Conservation (phyloP, 2,329 filamentous ascomycete genomes). For the Sclerotinia glacialis region DNA sequence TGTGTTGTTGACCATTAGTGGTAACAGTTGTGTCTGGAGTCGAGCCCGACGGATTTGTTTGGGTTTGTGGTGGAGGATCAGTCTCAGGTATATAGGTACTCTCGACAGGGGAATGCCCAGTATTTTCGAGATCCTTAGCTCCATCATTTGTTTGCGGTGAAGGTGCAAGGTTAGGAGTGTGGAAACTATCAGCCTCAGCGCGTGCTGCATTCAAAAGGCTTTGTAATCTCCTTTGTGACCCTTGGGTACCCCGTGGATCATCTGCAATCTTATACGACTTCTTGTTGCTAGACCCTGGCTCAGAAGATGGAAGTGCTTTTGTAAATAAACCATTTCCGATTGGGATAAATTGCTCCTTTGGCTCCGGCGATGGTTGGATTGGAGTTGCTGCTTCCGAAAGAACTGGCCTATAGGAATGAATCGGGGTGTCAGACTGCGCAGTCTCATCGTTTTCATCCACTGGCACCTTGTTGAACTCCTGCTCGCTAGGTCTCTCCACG, state of each 20-base stretch:
- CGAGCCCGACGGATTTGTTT: not conserved
- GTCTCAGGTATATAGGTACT: not conserved
- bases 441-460: not conserved
- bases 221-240: constrained; percentile 16
- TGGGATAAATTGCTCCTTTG: not conserved
- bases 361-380: not conserved
- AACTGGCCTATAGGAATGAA: not conserved
- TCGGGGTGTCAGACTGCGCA: not conserved
- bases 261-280: constrained; percentile 18
- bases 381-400: not conserved
- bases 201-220: constrained; percentile 16
- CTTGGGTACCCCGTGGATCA: constrained; percentile 8
- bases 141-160: not conserved
- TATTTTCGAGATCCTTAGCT: not conserved
- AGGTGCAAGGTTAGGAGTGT: not conserved
- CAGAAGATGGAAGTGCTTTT: not conserved
- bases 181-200: constrained; percentile 5
- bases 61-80: not conserved
- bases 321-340: not conserved
- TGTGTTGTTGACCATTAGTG: not conserved
- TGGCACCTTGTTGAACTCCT: not conserved
- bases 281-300: not conserved
- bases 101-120: not conserved
- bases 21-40: not conserved
- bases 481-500: not conserved